Evolutionary conservation across 148 eudicot species (phyloP).

Genomic region (Amaranthus palmeri): DNA sequence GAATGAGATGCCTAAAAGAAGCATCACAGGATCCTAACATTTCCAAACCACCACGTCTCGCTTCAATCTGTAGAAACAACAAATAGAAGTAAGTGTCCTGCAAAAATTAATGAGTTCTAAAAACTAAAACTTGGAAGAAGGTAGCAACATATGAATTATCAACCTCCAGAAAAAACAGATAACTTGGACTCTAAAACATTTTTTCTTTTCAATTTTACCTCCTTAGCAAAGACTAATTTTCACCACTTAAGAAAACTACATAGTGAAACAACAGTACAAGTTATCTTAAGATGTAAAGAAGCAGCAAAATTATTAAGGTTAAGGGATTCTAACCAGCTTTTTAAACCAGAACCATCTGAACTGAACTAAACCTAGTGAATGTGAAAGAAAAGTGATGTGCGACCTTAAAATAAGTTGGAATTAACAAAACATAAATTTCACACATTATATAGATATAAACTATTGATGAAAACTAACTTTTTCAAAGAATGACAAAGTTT

Average conservation of each 20-base stretch:
- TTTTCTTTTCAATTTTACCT: neutral
- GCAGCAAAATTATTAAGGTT: neutral
- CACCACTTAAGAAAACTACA: neutral
- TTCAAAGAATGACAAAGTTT: slow-evolving; percentile 73
- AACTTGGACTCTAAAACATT: neutral
- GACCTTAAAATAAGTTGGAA: too few relatives aligned
- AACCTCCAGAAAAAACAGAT: neutral
- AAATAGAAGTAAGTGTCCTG: neutral
- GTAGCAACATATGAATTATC: neutral
- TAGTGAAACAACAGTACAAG: neutral
- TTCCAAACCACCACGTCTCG: slow-evolving; percentile 86
- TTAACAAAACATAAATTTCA: too few relatives aligned
- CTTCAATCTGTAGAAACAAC: slow-evolving; percentile 53
- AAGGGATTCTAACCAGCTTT: neutral
- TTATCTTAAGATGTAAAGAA: neutral
- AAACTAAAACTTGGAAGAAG: neutral
- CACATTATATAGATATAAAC: neutral
- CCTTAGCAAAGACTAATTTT: neutral
- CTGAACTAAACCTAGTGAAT: too few relatives aligned
- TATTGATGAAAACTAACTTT: slow-evolving; percentile 43
- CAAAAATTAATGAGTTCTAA: neutral
- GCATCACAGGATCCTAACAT: slow-evolving; percentile 53
- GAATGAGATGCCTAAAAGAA: slow-evolving; percentile 60
- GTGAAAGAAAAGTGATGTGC: too few relatives aligned
- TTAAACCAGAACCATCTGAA: too few relatives aligned